These are phyloP conservation scores for Phragmites australis DNA, from an alignment of 176 grass and related monocot genomes.

Conservation along the genomic window DNA sequence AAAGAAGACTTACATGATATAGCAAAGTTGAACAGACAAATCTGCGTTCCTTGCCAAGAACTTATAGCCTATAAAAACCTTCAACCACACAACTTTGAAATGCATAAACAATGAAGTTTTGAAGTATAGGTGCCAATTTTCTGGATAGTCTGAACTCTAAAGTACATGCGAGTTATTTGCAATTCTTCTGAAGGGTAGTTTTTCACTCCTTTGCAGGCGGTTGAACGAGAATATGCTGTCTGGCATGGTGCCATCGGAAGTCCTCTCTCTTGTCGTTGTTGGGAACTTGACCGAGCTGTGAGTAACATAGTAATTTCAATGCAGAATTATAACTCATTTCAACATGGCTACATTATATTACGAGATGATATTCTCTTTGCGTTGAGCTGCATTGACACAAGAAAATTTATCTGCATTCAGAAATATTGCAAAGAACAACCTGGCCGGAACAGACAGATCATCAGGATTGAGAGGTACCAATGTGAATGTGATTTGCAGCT, in stretches of 20 bases:
- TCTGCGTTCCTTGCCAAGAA: not conserved
- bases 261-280: constrained; percentile 29
- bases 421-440: constrained; percentile 41
- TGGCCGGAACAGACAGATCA: constrained; percentile 33
- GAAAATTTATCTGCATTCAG: constrained; percentile 5
- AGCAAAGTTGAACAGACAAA: no score
- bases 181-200: not conserved
- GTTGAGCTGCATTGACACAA: not conserved
- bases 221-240: constrained; percentile 27
- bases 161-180: not conserved
- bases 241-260: constrained; percentile 19
- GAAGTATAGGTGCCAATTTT: no score
- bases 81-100: not conserved
- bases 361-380: not conserved
- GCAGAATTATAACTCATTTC: not conserved
- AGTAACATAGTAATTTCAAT: not conserved
- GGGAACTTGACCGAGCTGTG: constrained; percentile 44
- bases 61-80: not conserved
- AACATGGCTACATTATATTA: not conserved
- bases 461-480: constrained; percentile 34
- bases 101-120: not conserved
- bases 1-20: no score
- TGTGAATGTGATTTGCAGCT: not conserved
- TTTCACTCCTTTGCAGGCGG: not conserved
- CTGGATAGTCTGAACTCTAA: not conserved